These are phyloP conservation scores for Geotrichum histeridarum DNA, from an alignment of 1,139 yeast species.

Conservation along the genomic window DNA sequence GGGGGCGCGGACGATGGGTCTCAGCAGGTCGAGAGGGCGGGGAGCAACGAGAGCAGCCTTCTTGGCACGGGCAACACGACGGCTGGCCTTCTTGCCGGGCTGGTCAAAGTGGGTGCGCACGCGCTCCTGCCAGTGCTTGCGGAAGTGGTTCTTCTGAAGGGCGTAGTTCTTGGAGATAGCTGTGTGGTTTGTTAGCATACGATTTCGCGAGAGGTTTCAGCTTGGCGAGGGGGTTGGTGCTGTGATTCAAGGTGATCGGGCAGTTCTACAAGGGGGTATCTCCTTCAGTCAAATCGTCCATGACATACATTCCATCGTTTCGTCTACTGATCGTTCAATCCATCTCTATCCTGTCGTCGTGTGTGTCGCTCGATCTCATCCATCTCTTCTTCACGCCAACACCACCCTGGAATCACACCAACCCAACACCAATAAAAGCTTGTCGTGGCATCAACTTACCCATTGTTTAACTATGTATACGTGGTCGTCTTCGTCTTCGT, in stretches of 20 bases:
- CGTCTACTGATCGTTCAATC: no score
- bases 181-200: constrained; percentile 35
- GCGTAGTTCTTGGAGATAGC: constrained; percentile 93
- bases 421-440: background rate
- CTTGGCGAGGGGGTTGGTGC: background rate
- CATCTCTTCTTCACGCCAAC: background rate
- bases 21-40: constrained; percentile 91
- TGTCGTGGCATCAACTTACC: constrained; percentile 10
- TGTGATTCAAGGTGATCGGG: background rate
- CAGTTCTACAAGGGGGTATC: background rate
- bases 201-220: background rate
- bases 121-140: constrained; percentile 99
- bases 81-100: constrained; percentile 97
- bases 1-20: constrained; percentile 99
- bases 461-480: constrained; percentile 16
- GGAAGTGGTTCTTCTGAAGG: constrained; percentile 67
- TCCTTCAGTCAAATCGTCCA: no score
- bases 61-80: constrained; percentile 90
- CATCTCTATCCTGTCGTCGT: no score
- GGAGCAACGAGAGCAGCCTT: constrained; percentile 97
- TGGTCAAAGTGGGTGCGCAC: constrained; percentile 99
- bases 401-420: background rate
- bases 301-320: no score
- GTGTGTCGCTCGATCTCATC: no score
- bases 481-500: constrained; percentile 16